Evolutionary conservation across 1,284 basidiomycete genomes (phyloP).

Genomic region (Dichomitus squalens): DNA sequence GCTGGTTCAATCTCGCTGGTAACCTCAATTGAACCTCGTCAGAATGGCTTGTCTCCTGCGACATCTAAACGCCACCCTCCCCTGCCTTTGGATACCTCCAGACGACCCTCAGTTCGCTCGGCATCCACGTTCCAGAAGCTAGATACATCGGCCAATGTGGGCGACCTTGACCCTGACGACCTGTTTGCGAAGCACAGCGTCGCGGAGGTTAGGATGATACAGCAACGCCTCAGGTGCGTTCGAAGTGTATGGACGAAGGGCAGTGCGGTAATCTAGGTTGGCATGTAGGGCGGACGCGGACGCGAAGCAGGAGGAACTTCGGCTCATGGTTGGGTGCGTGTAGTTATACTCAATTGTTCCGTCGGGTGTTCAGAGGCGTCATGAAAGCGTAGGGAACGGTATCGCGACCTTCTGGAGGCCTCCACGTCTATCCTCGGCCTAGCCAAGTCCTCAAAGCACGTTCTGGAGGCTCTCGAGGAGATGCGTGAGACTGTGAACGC

Average conservation of each 20-base stretch:
- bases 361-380: constrained; percentile 36
- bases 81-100: constrained; percentile 9
- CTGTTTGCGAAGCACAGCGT: constrained; percentile 77
- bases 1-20: constrained; percentile 25
- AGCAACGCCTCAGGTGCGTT: constrained; percentile 69
- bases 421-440: constrained; percentile 87
- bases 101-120: constrained; percentile 23
- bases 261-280: neutral
- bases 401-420: constrained; percentile 90
- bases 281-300: constrained; percentile 76
- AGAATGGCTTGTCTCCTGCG: constrained; percentile 30
- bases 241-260: neutral
- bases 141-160: constrained; percentile 21
- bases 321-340: constrained; percentile 94
- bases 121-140: constrained; percentile 26
- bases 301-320: constrained; percentile 88
- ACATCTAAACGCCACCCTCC: constrained; percentile 42
- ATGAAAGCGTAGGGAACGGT: constrained; percentile 84
- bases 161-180: constrained; percentile 72
- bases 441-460: constrained; percentile 63
- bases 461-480: constrained; percentile 61
- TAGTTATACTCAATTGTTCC: neutral
- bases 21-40: constrained; percentile 12
- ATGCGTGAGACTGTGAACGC: constrained; percentile 54
- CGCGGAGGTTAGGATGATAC: constrained; percentile 72